Conservation (phyloP, 2,329 filamentous ascomycete species). For the Fusarium protoensiforme region DNA sequence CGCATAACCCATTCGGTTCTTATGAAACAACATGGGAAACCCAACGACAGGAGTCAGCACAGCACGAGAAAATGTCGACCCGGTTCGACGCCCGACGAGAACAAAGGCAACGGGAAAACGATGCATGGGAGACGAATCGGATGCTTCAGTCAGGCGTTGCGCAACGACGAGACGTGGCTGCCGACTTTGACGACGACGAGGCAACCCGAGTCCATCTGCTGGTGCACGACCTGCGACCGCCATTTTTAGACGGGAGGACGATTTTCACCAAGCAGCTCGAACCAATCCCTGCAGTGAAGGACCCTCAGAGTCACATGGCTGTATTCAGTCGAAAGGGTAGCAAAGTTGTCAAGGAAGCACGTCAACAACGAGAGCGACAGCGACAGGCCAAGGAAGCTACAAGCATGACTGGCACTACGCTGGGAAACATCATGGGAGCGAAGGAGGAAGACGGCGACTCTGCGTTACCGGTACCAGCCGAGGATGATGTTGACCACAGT, state of each 20-base stretch:
- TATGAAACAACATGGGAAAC: constrained; percentile 79
- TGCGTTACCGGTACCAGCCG: constrained; percentile 79
- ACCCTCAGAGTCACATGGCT: constrained; percentile 98
- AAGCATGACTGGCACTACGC: constrained; percentile 87
- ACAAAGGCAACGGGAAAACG: constrained; percentile 92
- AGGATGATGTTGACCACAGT: constrained; percentile 72
- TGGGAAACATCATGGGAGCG: constrained; percentile 95
- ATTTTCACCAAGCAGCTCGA: constrained; percentile 98
- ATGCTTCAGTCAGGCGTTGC: constrained; percentile 98
- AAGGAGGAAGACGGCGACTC: constrained; percentile 95
- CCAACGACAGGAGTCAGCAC: constrained; percentile 80
- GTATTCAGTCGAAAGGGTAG: constrained; percentile 97
- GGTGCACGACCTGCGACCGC: constrained; percentile 92
- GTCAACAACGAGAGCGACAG: constrained; percentile 92
- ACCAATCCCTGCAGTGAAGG: constrained; percentile 90
- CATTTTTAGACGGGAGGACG: constrained; percentile 92
- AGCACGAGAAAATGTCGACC: constrained; percentile 83
- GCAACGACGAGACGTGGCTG: constrained; percentile 83
- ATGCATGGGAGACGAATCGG: constrained; percentile 98
- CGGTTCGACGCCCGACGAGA: constrained; percentile 76
- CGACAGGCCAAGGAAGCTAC: constrained; percentile 96
- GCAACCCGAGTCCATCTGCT: constrained; percentile 88
- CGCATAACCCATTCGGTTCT: constrained; percentile 90
- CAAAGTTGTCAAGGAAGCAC: constrained; percentile 87
- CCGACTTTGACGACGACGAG: constrained; percentile 93